A percentile compares a stretch with the other conserved stretches of the same genome.
Conservation (phyloP, 192 early-diverging fungal species). For the Linnemannia exigua region DNA sequence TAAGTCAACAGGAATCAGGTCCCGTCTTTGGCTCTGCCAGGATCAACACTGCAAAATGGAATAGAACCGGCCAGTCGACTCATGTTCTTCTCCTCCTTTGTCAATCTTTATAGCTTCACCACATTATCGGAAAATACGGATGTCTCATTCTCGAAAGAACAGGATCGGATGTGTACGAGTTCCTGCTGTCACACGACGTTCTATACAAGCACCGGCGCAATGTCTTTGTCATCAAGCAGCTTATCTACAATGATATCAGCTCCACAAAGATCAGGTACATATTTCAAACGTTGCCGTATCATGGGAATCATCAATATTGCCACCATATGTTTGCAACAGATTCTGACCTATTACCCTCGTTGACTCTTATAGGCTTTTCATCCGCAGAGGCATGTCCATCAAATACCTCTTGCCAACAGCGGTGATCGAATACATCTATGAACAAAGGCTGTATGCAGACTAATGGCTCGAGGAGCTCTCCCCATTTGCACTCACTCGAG, state of each 20-base stretch:
- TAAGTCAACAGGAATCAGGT: conserved; percentile 57
- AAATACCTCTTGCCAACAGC: conserved; percentile 94
- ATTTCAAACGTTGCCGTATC: neutral
- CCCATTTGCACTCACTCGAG: neutral
- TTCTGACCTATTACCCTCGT: neutral
- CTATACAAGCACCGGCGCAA: conserved; percentile 91
- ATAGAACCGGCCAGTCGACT: neutral
- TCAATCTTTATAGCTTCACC: conserved; percentile 73
- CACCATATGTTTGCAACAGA: neutral
- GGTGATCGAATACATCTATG: conserved; percentile 91
- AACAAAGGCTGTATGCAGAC: conserved; percentile 78
- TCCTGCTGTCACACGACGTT: conserved; percentile 91
- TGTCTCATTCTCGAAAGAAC: conserved; percentile 97
- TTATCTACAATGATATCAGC: conserved; percentile 98
- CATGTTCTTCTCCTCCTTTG: neutral
- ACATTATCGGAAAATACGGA: conserved; percentile 92
- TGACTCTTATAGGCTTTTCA: conserved; percentile 76
- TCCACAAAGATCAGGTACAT: conserved; percentile 93
- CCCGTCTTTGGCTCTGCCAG: neutral
- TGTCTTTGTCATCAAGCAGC: conserved; percentile 94
- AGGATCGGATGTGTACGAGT: conserved; percentile 94
- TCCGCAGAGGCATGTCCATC: conserved; percentile 94
- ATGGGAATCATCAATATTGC: neutral
- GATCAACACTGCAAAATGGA: neutral
- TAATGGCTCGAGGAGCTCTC: neutral